These are phyloP conservation scores for Leonotis leonurus DNA, from an alignment of 257 asterid species.

Conservation along the genomic window DNA sequence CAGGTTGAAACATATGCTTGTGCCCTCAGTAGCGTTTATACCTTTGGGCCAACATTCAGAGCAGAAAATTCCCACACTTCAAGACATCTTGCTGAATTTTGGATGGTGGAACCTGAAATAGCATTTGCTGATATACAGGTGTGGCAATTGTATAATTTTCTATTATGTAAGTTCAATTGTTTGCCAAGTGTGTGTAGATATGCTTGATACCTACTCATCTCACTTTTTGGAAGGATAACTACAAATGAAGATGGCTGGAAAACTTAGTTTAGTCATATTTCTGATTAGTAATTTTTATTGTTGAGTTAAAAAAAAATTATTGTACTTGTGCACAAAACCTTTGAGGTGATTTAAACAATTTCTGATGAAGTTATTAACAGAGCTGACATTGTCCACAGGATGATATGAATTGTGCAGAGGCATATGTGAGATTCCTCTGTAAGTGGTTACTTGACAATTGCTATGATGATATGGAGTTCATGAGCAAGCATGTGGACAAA, in stretches of 20 bases:
- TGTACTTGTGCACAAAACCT: neutral
- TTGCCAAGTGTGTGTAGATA: too few species aligned
- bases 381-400: conserved; percentile 71
- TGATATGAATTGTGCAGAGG: conserved; percentile 99
- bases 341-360: neutral
- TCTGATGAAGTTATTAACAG: conserved; percentile 4
- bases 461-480: conserved; percentile 86
- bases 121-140: conserved; percentile 93
- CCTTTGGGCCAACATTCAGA: conserved; percentile 95
- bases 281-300: too few species aligned
- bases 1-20: conserved; percentile 95
- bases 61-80: conserved; percentile 94
- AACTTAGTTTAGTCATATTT: too few species aligned
- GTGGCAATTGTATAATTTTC: conserved; percentile 5
- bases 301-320: too few species aligned
- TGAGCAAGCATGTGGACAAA: conserved; percentile 53
- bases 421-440: conserved; percentile 78
- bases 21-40: conserved; percentile 83
- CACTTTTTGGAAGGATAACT: too few species aligned
- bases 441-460: conserved; percentile 91
- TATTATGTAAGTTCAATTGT: too few species aligned
- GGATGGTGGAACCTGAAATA: conserved; percentile 99
- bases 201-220: too few species aligned
- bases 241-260: too few species aligned
- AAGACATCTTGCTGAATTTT: conserved; percentile 91